Evolutionary conservation across 176 grass and related monocot genomes (phyloP), one percentile per base, ranked within the genome.

Genomic region (Panicum miliaceum): DNA sequence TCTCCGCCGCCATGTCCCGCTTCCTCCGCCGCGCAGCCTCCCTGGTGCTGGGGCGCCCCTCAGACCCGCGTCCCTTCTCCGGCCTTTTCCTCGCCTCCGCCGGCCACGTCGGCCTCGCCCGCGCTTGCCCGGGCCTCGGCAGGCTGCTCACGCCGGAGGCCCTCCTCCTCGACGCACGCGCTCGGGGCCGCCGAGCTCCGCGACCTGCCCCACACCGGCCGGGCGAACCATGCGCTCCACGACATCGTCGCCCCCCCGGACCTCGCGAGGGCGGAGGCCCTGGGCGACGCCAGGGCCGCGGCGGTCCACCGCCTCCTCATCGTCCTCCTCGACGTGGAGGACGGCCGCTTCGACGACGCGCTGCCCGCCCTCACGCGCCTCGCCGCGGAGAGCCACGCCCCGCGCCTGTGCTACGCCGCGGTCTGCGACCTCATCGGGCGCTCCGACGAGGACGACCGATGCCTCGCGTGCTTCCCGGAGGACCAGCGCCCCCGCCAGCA

Each of bases 81-180:
- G 40, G 23, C 15, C 8, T 29, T n/a, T 59, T 58, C 53, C 19
- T 57, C 73, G 11, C 20, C 73, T 25, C 45, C 69, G 13, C 23
- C 23, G 40, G 76, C 40, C 76, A 78, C 76, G 6, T 63, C 5
- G 76, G 76, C 23, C 76, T 78, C 57, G 15, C 27, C 76, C 76
- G 76, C 57, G n/a, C 76, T n/a, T 58, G 59, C 58, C 76, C 76
- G 1, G 37, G 14, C 9, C 57, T 78, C 40, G 45, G 43, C 41
- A 1, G 2, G 1, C 14, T 78, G 38, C 8, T 45, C 57, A 46
- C 7, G 14, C 58, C n/a, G 7, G 74, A 77, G 53, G 53, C 74
- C 54, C 56, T 77, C 74, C 74, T 77, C 12, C 36, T 50, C 53
- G 22, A 56, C 74, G 12, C 22, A 60, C 74, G 74, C 36, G 52